Evolutionary conservation across 169 alveolate genomes (phyloP).

Genomic region (Babesia gibsoni): DNA sequence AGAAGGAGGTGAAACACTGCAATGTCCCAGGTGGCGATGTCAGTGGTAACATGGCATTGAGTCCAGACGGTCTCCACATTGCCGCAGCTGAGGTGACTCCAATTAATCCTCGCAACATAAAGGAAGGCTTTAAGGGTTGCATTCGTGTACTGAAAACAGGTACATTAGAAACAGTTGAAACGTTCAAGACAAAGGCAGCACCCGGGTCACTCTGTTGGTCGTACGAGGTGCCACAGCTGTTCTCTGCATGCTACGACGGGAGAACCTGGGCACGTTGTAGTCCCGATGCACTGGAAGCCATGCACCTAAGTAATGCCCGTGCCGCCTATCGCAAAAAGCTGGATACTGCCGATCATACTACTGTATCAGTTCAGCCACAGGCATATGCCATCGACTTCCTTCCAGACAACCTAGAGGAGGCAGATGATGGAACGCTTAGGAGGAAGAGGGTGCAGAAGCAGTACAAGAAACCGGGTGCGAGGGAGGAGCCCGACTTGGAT

Average conservation of each 20-base stretch:
- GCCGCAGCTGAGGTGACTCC: slow-evolving; percentile 41
- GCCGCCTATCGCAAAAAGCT: slow-evolving; percentile 17
- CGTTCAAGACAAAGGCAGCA: not conserved
- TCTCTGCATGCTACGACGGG: slow-evolving; percentile 46
- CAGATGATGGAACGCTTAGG: slow-evolving; percentile 51
- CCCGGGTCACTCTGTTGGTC: slow-evolving; percentile 54
- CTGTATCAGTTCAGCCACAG: slow-evolving; percentile 44
- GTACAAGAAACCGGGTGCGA: slow-evolving; percentile 44
- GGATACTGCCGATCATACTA: not conserved
- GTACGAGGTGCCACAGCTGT: slow-evolving; percentile 46
- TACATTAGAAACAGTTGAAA: not conserved
- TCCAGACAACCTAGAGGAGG: slow-evolving; percentile 61
- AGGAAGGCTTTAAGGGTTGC: slow-evolving; percentile 33
- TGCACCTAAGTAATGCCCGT: slow-evolving; percentile 22
- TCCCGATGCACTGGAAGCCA: slow-evolving; percentile 18
- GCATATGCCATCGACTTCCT: slow-evolving; percentile 58
- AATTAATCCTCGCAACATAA: slow-evolving; percentile 32
- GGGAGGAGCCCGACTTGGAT: slow-evolving; percentile 32
- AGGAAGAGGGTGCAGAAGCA: slow-evolving; percentile 11
- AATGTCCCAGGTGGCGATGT: slow-evolving; percentile 15
- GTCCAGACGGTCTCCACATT: slow-evolving; percentile 51
- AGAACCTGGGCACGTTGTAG: slow-evolving; percentile 40
- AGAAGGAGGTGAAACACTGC: not conserved
- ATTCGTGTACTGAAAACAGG: slow-evolving; percentile 3
- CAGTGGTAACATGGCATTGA: slow-evolving; percentile 23